These are phyloP conservation scores for Plectosphaerella sp. DNA, from an alignment of 2,329 filamentous ascomycete genomes.

Conservation along the genomic window DNA sequence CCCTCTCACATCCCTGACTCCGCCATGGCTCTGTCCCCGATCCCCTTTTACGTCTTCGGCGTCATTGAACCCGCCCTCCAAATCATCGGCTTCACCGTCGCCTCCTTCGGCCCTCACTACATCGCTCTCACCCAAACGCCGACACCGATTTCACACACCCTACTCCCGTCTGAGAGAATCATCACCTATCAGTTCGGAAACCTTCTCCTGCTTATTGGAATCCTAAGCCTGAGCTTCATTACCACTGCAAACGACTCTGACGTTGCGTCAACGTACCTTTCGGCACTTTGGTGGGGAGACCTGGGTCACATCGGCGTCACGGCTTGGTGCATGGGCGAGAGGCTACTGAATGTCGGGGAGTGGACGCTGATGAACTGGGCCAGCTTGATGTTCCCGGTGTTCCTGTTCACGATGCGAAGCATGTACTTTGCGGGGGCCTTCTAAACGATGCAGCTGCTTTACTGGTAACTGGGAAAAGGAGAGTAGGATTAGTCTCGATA, in stretches of 20 bases:
- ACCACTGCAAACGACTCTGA: neutral
- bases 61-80: neutral
- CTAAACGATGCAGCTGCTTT: too few relatives aligned
- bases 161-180: neutral
- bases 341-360: neutral
- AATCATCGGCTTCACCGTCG: neutral
- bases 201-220: neutral
- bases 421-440: neutral
- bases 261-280: neutral
- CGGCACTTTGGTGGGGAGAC: slow-evolving; percentile 1
- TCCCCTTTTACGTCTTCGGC: slow-evolving; percentile 1
- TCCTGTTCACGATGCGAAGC: neutral
- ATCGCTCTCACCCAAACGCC: slow-evolving; percentile 1
- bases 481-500: too few relatives aligned
- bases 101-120: slow-evolving; percentile 1
- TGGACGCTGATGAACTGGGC: slow-evolving; percentile 1
- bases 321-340: slow-evolving; percentile 1
- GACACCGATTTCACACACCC: neutral
- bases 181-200: neutral
- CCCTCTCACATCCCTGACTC: too few relatives aligned
- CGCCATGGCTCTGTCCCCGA: too few relatives aligned
- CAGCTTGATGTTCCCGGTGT: neutral
- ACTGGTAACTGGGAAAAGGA: too few relatives aligned
- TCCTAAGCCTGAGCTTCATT: neutral
- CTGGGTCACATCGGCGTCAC: slow-evolving; percentile 1